Percentiles rank a stretch among this genome's conserved stretches.
phyloP scores from a whole-genome alignment of 1,139 yeast genomes.

The Geotrichum cucujoidarum region DNA sequence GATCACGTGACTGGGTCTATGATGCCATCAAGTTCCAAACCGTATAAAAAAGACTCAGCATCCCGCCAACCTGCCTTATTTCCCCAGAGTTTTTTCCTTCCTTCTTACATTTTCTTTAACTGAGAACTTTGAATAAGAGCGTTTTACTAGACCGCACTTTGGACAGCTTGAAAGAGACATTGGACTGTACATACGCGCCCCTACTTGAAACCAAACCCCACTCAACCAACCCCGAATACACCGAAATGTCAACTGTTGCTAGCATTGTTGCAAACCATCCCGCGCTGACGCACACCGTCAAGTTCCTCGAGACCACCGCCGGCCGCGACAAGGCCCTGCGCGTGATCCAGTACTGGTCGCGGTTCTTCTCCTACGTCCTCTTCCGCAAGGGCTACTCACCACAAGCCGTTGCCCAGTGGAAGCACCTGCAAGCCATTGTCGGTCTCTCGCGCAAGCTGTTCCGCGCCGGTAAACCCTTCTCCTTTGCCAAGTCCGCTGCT shows the following conservation, averaged over 20 bases:
- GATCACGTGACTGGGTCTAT: too few species aligned
- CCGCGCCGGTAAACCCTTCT: slow-evolving; percentile 79
- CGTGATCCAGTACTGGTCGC: slow-evolving; percentile 71
- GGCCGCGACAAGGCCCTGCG: slow-evolving; percentile 80
- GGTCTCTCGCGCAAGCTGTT: slow-evolving; percentile 76
- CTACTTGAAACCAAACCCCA: neutral
- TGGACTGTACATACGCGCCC: too few species aligned
- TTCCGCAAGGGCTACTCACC: slow-evolving; percentile 56
- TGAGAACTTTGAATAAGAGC: too few species aligned
- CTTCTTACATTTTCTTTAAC: too few species aligned
- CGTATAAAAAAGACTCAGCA: too few species aligned
- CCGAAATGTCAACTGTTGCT: neutral
- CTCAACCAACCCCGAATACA: too few species aligned
- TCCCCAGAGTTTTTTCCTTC: too few species aligned
- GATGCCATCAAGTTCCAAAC: too few species aligned
- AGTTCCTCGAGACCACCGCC: slow-evolving; percentile 54
- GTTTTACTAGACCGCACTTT: too few species aligned
- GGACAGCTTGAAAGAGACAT: too few species aligned
- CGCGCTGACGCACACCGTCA: slow-evolving; percentile 55
- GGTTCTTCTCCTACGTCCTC: slow-evolving; percentile 64
- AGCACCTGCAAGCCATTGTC: slow-evolving; percentile 52
- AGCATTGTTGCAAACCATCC: slow-evolving; percentile 50
- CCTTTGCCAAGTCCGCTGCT: slow-evolving; percentile 66
- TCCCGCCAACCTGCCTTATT: too few species aligned
- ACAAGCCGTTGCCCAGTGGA: slow-evolving; percentile 48